These are phyloP conservation scores for Brassica balearica DNA, from an alignment of 441 rosid species.

Conservation along the genomic window DNA sequence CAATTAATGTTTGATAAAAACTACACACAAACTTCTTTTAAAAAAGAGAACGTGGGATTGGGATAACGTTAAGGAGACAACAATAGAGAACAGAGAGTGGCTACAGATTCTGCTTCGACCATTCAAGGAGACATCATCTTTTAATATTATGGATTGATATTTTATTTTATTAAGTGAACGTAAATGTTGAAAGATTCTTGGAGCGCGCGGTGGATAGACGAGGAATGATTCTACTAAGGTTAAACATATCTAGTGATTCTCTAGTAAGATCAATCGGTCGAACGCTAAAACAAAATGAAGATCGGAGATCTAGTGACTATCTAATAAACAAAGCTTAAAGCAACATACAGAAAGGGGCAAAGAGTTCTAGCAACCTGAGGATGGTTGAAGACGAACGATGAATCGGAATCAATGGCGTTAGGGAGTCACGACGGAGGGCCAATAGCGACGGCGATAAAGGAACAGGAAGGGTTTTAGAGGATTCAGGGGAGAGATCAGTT, in stretches of 20 bases:
- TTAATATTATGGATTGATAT: constrained; percentile 9
- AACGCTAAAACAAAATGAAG: constrained; percentile 30
- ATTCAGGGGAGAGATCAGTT: background rate
- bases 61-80: constrained; percentile 40
- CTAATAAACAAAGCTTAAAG: background rate
- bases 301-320: background rate
- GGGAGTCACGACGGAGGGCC: constrained; percentile 36
- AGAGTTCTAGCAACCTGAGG: constrained; percentile 7
- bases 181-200: background rate
- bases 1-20: background rate
- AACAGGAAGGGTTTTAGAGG: constrained; percentile 31
- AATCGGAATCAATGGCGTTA: constrained; percentile 30
- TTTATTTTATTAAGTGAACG: constrained; percentile 10
- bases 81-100: constrained; percentile 49
- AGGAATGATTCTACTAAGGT: constrained; percentile 49
- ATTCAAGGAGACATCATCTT: constrained; percentile 44
- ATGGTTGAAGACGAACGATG: background rate
- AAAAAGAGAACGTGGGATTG: constrained; percentile 33
- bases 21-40: background rate
- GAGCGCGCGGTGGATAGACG: constrained; percentile 45
- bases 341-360: background rate
- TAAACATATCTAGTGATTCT: constrained; percentile 49
- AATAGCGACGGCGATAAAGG: constrained; percentile 19
- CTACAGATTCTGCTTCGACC: constrained; percentile 53
- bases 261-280: background rate